These are phyloP conservation scores for Pelargonium fulgidum DNA, from an alignment of 441 rosid genomes.

Conservation along the genomic window DNA sequence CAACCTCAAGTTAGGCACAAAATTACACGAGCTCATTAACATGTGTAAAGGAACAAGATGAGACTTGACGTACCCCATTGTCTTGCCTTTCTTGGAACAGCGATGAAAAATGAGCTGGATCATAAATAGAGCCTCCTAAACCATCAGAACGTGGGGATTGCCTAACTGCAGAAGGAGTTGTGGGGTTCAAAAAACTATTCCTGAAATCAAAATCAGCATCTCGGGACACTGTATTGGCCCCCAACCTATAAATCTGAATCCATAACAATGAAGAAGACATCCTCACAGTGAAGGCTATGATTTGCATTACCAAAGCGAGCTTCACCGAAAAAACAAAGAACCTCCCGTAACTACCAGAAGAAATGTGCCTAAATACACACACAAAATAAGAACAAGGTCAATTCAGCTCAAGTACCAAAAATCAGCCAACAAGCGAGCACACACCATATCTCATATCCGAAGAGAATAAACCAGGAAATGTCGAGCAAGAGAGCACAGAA, in stretches of 20 bases:
- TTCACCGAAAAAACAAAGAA: slow-evolving; percentile 64
- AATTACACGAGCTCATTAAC: background rate
- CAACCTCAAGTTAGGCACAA: background rate
- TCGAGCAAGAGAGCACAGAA: slow-evolving; percentile 66
- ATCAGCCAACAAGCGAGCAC: background rate
- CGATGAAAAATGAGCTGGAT: slow-evolving; percentile 69
- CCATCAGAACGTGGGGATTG: slow-evolving; percentile 49
- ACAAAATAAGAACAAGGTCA: background rate
- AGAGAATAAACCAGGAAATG: slow-evolving; percentile 77
- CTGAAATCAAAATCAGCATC: slow-evolving; percentile 69
- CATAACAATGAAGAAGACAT: slow-evolving; percentile 69
- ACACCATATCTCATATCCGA: slow-evolving; percentile 61
- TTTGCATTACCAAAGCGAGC: slow-evolving; percentile 76
- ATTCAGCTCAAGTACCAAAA: background rate
- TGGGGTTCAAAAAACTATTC: slow-evolving; percentile 62
- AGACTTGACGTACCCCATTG: slow-evolving; percentile 24
- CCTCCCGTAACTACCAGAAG: slow-evolving; percentile 39
- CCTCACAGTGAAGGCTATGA: slow-evolving; percentile 69
- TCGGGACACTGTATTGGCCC: slow-evolving; percentile 41
- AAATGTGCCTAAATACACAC: slow-evolving; percentile 46
- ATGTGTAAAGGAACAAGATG: background rate
- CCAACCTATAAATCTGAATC: slow-evolving; percentile 88
- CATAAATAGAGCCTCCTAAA: slow-evolving; percentile 67
- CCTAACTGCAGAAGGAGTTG: slow-evolving; percentile 39
- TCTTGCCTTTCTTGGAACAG: slow-evolving; percentile 58